Evolutionary conservation across 306 rosid species (phyloP), one percentile per base, ranked within the genome.

Genomic region (Dryas alaskensis): DNA sequence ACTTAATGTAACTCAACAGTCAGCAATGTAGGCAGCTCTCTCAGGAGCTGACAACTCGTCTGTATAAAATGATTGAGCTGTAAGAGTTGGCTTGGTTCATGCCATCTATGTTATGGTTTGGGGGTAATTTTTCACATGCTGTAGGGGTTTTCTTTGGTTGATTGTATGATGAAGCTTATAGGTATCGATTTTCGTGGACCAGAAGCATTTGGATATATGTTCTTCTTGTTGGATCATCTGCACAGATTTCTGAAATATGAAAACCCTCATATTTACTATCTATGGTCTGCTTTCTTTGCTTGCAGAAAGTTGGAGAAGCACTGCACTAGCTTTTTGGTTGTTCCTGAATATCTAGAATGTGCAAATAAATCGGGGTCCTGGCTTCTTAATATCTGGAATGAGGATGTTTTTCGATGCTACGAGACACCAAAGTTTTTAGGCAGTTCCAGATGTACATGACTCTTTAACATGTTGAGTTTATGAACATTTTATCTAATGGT

Each of bases 251-350:
- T 31, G 2, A 27, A 50, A 51, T 22, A 13, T 10, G 50, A 19
- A 10, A 62, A 44, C 10, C 44, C 40, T 69, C 59, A 57, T 39
- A 40, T 43, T 6, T 11, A 22, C 37, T 57, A 16, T 43, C 55
- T 63, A 14, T 43, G 3, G 31, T 72, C 37, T 67, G 31, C 16
- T 67, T 19, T 83, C 60, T 61, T 66, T 86, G 40, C 43, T 65
- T 71, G 89, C 86, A 86, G 93, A 82, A 67, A 74, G 84, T 81
- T 60, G 89, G 60, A 85, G 83, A 83, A 74, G 69, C 62, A 81
- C 40, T 82, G 44, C 72, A 22, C 65, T 76, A 81, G 83, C 63
- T 78, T 22, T 52, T 51, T 11, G 63, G 65, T 37, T 57, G 66
- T 65, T 19, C 52, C 70, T 17, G 10, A 16, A 8, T 53, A 31